Conservation (phyloP, 2,329 filamentous ascomycete genomes). For the Venturia effusa region DNA sequence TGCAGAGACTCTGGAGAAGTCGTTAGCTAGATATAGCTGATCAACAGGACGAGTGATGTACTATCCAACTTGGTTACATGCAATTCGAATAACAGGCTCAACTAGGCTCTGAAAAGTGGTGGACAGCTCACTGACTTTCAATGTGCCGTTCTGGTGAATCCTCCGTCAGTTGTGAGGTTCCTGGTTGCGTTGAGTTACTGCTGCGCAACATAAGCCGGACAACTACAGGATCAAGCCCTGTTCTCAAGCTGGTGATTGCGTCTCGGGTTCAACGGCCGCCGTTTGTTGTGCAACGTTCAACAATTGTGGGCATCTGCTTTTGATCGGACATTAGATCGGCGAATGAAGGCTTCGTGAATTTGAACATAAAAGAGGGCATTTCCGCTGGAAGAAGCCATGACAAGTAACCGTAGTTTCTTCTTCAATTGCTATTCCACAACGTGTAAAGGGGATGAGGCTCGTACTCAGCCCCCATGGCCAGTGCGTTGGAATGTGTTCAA, state of each 20-base stretch:
- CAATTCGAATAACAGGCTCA: not conserved
- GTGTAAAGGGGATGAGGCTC: not conserved
- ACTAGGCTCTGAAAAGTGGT: not conserved
- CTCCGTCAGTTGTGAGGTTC: not conserved
- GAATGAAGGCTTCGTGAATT: not conserved
- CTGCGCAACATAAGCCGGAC: not conserved
- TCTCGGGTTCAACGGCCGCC: conserved; percentile 1
- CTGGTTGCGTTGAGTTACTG: not conserved
- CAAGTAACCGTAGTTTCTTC: not conserved
- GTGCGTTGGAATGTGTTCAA: conserved; percentile 1
- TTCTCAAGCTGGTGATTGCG: not conserved
- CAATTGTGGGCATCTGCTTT: conserved; percentile 2
- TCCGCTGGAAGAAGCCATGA: not conserved
- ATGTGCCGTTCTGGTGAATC: not conserved
- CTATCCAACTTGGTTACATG: not conserved
- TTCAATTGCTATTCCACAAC: not conserved
- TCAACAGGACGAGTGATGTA: not conserved
- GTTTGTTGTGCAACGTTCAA: conserved; percentile 4
- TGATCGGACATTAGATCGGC: not conserved
- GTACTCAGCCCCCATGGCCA: not conserved
- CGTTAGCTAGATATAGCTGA: conserved; percentile 3
- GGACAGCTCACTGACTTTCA: not conserved
- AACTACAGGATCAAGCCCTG: conserved; percentile 1
- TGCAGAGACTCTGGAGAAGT: not conserved
- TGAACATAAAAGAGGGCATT: not conserved